Base-by-base conservation (phyloP, 345 rosid genomes). In the Gossypium anomalum region DNA sequence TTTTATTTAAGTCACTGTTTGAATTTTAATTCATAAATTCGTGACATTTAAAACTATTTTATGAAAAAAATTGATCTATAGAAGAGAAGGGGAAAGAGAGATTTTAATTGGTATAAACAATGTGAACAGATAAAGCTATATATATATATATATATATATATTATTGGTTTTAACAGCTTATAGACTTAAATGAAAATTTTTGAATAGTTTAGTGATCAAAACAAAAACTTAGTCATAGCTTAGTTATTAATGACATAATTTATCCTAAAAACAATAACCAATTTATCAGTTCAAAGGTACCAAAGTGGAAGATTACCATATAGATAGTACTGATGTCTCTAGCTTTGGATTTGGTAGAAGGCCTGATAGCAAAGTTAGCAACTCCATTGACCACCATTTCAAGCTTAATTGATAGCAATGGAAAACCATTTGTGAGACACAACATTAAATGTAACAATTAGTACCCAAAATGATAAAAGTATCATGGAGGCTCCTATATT, bases 361-460 rank as follows among this genome's bases (percentile, higher is more conserved):
- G 25, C 87, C 89, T 1, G 85, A 86, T 8, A 83, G 78, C 80
- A 87, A 53, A 7, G 53, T 58, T 19, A 85, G 73, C 73, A 87
- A 52, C 83, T 87, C 91, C 68, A 82, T 73, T 0, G 91, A 84
- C 91, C 91, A 87, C 91, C 91, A 87, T 78, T 86, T 84, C 10
- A 87, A 81, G 77, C 89, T 87, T 76, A 55, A 2, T 27, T 47
- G 16, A 67, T n/a, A 34, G 16, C 10, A 38, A 72, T 17, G 41
- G 19, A 19, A 67, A 67, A 29, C 51, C n/a, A 48, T 19, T 51
- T 56, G 49, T n/a, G 15, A 55, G 61, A 12, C 9, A 20, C 34
- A 55, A 71, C 23, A 38, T 27, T 45, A 25, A 15, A 51, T 49
- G 20, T 12, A 27, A 25, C 12, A 22, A 25, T 27, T 7, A 5